phyloP scores from a whole-genome alignment of 2,329 filamentous ascomycete species.

The Diaporthe amygdali region DNA sequence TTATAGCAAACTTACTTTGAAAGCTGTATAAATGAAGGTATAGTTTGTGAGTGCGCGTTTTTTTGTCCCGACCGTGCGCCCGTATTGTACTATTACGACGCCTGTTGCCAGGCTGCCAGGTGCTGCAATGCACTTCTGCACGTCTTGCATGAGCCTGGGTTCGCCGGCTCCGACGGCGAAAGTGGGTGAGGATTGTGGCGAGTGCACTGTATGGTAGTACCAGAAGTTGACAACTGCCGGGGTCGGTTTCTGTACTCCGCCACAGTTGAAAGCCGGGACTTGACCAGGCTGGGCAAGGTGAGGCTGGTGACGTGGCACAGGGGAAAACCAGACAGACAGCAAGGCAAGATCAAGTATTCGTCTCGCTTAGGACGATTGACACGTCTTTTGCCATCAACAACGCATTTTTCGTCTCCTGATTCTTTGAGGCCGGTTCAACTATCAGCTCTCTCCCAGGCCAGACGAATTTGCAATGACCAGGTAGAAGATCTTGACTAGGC shows the following conservation, averaged over 20 bases:
- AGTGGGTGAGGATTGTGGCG: constrained; percentile 26
- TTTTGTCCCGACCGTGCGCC: too few species aligned
- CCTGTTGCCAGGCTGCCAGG: constrained; percentile 11
- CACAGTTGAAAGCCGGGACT: constrained; percentile 36
- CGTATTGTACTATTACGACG: neutral
- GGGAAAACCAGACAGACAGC: constrained; percentile 15
- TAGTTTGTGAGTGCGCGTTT: too few species aligned
- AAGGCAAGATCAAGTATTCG: neutral
- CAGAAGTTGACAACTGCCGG: neutral
- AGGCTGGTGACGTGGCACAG: constrained; percentile 53
- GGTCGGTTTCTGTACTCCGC: constrained; percentile 38
- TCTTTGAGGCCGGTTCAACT: neutral
- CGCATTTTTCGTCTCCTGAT: constrained; percentile 1
- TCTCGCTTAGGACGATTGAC: neutral
- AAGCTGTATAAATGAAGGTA: too few species aligned
- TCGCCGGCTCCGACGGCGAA: neutral
- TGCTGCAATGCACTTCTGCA: constrained; percentile 26
- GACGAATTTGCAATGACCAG: neutral
- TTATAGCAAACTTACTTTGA: too few species aligned
- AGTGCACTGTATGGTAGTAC: constrained; percentile 14
- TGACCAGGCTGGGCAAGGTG: constrained; percentile 31
- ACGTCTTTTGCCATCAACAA: neutral
- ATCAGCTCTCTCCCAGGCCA: neutral
- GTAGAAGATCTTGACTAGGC: neutral
- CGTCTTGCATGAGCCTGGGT: neutral